Evolutionary conservation across 2,329 filamentous ascomycete genomes (phyloP).

Genomic region (Aspergillus phoenicis): DNA sequence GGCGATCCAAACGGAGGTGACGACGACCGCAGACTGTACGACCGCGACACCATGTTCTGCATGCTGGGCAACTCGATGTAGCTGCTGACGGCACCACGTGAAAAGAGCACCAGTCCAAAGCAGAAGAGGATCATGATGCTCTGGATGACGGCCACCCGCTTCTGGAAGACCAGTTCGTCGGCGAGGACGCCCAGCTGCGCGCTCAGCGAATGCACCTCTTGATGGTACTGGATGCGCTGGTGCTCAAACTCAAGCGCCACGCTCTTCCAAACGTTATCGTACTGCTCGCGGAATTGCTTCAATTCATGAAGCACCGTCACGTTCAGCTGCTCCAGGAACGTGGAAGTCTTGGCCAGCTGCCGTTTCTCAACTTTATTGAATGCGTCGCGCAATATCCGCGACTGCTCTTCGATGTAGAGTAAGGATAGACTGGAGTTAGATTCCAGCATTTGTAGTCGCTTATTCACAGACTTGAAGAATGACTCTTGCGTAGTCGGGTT

Average conservation of each 20-base stretch:
- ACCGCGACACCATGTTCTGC: constrained; percentile 50
- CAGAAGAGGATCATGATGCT: constrained; percentile 84
- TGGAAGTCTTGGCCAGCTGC: constrained; percentile 79
- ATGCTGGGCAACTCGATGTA: constrained; percentile 52
- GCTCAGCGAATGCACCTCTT: constrained; percentile 80
- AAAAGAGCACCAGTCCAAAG: constrained; percentile 83
- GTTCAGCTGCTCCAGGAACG: constrained; percentile 84
- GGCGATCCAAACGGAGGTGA: constrained; percentile 40
- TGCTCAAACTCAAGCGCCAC: constrained; percentile 89
- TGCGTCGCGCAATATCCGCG: constrained; percentile 82
- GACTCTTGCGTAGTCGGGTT: constrained; percentile 91
- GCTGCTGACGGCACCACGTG: constrained; percentile 44
- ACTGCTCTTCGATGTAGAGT: constrained; percentile 96
- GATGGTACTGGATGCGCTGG: constrained; percentile 80
- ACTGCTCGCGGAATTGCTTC: constrained; percentile 75
- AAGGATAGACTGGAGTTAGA: constrained; percentile 89
- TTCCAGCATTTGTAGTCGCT: constrained; percentile 87
- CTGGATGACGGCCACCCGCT: constrained; percentile 91
- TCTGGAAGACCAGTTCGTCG: constrained; percentile 83
- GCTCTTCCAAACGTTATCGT: constrained; percentile 95
- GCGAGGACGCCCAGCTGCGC: constrained; percentile 81
- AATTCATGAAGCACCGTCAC: constrained; percentile 81
- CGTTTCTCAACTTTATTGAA: constrained; percentile 84
- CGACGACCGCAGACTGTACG: constrained; percentile 46
- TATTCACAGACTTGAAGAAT: constrained; percentile 96